Evolutionary conservation across 805 yeast species (phyloP), one percentile per base, ranked within the genome.

Genomic region (Starmerella cellae): DNA sequence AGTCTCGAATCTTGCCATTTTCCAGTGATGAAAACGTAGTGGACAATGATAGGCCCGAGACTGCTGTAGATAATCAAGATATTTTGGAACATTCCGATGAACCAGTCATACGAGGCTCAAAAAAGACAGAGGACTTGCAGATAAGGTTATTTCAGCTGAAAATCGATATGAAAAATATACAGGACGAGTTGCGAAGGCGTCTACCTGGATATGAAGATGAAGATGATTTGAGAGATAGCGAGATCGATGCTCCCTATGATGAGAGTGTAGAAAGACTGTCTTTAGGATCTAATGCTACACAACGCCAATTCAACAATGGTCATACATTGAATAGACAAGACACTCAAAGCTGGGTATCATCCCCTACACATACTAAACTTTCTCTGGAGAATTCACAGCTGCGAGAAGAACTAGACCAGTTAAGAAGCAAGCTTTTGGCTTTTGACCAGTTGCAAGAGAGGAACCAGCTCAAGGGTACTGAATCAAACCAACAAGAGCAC

Each of bases 151-250:
- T 40, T 19, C 34, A 40, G 31, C 33, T 40, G 3, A 35, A 24
- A 20, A 19, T 40, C 5, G 43, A 40, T 3, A 35, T 34, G 6
- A 40, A 40, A 27, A 23, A 17, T 4, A 14, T 40, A 4, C 28
- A 26, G 21, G 43, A 40, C 18, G 29, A 39, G 42, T 23, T 39
- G 3, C 29, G 38, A 14, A 23, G 14, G 17, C 17, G 29, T 13
- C 8, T 35, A 18, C 38, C 38, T 8, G 38, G 19, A 5, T 23
- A n/a, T n/a, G 38, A 26, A n/a, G 29, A 23, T 20, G n/a, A n/a
- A n/a, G n/a, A n/a, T n/a, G n/a, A n/a, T n/a, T n/a, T n/a, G n/a
- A n/a, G n/a, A n/a, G n/a, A n/a, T n/a, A n/a, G n/a, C n/a, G n/a
- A n/a, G n/a, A n/a, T n/a, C n/a, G 9, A 23, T 35, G 18, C 27